Base-by-base conservation (phyloP, 768 basidiomycete species). In the Lepiota brunneoincarnata region DNA sequence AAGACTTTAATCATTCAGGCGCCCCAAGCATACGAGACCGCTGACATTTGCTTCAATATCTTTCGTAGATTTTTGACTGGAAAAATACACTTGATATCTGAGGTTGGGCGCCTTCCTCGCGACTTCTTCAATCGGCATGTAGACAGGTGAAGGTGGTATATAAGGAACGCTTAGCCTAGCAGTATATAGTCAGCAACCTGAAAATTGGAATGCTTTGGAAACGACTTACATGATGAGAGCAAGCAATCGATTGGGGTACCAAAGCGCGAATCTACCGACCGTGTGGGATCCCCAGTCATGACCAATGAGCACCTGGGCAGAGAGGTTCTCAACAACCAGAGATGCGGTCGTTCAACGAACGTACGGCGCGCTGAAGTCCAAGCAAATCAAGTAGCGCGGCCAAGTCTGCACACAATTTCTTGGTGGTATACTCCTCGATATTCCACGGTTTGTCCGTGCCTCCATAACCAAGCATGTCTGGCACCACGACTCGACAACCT, bases 261-360 rank as follows among this genome's bases (percentile, higher is more conserved):
- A 91, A 20, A 89, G 72, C 10, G 86, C 83, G 60, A 93, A 85
- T 18, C 89, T 75, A 39, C 76, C 77, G 1, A 77, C 87, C 11
- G 73, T 79, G 56, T 72, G 80, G 2, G 86, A 72, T 4, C 91
- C 91, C 90, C 90, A 92, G 61, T 93, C 91, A 60, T 92, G 91
- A 0, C 88, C 91, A 54, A 91, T 74, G 52, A 91, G 68, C 10
- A 89, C 75, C 86, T 79, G 50, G 7, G 17, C 9, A 40, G 20
- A 43, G 49, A 41, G 46, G 41, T 28, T 15, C 15, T 3, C 7
- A 31, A 12, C n/a, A 14, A 42, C 6, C 34, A n/a, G 36, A 17
- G 36, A 14, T 34, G 45, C 56, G 10, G 41, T 2, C 49, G 3
- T 26, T 44, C 11, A 37, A 36, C 38, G 24, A 1, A 74, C 83